Evolutionary conservation across 768 basidiomycete species (phyloP).

Genomic region (Aureoboletus auriporus): DNA sequence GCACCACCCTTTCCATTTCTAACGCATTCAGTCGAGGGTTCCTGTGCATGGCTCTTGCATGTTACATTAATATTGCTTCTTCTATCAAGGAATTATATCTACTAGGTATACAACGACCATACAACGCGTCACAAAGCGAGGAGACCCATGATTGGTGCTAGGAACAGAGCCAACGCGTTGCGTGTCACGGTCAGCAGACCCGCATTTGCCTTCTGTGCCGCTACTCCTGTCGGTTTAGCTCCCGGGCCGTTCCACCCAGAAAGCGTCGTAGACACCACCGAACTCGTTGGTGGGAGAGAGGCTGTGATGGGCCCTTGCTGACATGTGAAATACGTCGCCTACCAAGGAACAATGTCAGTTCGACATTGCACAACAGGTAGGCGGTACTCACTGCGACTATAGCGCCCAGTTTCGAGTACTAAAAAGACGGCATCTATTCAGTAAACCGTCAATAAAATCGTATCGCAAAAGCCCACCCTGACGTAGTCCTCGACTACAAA

Average conservation of each 20-base stretch:
- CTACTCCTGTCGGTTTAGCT: slow-evolving; percentile 9
- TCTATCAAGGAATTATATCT: background rate
- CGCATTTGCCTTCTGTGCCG: slow-evolving; percentile 20
- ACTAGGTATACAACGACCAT: background rate
- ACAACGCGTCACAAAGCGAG: background rate
- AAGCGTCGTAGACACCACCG: slow-evolving; percentile 63
- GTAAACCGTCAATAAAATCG: background rate
- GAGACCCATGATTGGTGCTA: slow-evolving; percentile 22
- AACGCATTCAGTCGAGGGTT: too few species aligned
- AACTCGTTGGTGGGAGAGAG: slow-evolving; percentile 53
- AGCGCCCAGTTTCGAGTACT: slow-evolving; percentile 54
- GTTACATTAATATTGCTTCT: too few species aligned
- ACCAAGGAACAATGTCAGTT: slow-evolving; percentile 5
- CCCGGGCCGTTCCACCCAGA: slow-evolving; percentile 19
- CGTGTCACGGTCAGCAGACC: slow-evolving; percentile 15
- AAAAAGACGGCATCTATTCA: background rate
- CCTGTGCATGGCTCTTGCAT: too few species aligned
- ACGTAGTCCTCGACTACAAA: slow-evolving; percentile 60
- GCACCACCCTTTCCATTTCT: too few species aligned
- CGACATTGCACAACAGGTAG: background rate
- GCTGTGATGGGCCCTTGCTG: slow-evolving; percentile 60
- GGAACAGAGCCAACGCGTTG: slow-evolving; percentile 19
- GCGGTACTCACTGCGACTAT: slow-evolving; percentile 52
- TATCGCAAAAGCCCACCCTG: slow-evolving; percentile 31
- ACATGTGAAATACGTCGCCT: slow-evolving; percentile 73